A percentile compares a stretch with the other conserved stretches of the same genome.
Evolutionary conservation across 176 grass and related monocot genomes (phyloP).

Genomic region (Elaeis guineensis): DNA sequence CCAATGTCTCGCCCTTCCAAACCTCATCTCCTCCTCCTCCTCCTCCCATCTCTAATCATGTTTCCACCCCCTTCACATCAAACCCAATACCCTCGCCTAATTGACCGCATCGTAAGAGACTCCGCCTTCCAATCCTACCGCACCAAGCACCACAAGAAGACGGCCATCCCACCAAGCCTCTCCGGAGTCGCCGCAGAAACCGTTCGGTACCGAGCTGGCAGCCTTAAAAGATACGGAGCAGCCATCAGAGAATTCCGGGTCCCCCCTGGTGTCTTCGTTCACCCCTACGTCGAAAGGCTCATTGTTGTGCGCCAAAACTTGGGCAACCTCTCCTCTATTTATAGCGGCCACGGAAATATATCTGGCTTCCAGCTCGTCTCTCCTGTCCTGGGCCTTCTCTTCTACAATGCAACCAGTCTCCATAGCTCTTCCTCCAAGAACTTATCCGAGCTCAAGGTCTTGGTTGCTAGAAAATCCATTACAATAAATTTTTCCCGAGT

Average conservation of each 20-base stretch:
- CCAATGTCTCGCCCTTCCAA: not conserved
- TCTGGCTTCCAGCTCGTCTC: constrained; percentile 50
- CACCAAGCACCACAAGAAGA: constrained; percentile 35
- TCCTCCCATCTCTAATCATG: not conserved
- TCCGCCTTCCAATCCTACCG: constrained; percentile 45
- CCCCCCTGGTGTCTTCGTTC: constrained; percentile 42
- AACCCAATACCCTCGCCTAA: constrained; percentile 29
- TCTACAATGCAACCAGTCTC: constrained; percentile 45
- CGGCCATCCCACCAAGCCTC: constrained; percentile 50
- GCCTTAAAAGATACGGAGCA: constrained; percentile 45
- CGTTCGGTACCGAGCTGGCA: constrained; percentile 55
- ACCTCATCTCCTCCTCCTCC: not conserved
- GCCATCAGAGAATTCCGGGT: constrained; percentile 50
- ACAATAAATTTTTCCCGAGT: constrained; percentile 58
- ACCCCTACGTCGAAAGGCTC: constrained; percentile 29
- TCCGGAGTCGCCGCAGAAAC: constrained; percentile 35
- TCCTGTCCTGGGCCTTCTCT: constrained; percentile 67
- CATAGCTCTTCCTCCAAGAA: constrained; percentile 1
- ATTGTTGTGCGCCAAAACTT: constrained; percentile 68
- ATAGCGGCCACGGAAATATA: constrained; percentile 27
- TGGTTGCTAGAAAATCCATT: constrained; percentile 40
- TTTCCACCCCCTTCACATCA: constrained; percentile 1
- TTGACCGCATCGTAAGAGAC: constrained; percentile 62
- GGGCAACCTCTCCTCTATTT: constrained; percentile 66
- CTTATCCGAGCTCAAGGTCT: constrained; percentile 10